Percentiles rank a stretch among this genome's conserved stretches.
phyloP scores from a whole-genome alignment of 2,329 filamentous ascomycete genomes.

The Aureobasidium melanogenum region DNA sequence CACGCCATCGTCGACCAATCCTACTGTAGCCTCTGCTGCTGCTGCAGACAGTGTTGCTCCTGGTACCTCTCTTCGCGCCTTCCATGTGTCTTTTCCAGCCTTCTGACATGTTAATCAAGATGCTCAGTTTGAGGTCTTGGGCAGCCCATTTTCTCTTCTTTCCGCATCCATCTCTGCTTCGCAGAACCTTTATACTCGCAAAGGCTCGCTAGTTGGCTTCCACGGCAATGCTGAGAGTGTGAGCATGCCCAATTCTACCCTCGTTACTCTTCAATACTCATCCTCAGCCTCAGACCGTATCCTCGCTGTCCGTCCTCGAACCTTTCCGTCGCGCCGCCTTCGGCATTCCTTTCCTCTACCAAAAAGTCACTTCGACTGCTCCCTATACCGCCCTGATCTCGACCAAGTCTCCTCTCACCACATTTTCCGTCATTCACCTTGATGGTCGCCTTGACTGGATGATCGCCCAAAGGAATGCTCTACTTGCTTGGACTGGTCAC shows the following conservation, averaged over 20 bases:
- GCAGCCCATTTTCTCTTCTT: slow-evolving; percentile 83
- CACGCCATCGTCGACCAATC: slow-evolving; percentile 32
- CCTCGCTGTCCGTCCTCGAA: slow-evolving; percentile 77
- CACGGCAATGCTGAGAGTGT: slow-evolving; percentile 89
- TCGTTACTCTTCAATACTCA: background rate
- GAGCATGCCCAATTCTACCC: background rate
- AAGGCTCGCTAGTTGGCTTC: slow-evolving; percentile 82
- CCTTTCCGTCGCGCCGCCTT: slow-evolving; percentile 71
- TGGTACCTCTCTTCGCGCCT: background rate
- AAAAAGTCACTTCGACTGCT: slow-evolving; percentile 75
- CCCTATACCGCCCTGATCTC: slow-evolving; percentile 83
- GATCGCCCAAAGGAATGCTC: slow-evolving; percentile 73
- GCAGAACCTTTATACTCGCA: slow-evolving; percentile 83
- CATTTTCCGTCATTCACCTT: slow-evolving; percentile 78
- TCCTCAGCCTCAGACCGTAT: slow-evolving; percentile 56
- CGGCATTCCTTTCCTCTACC: slow-evolving; percentile 91
- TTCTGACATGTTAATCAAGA: slow-evolving; percentile 44
- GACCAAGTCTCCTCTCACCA: slow-evolving; percentile 76
- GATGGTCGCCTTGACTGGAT: slow-evolving; percentile 96
- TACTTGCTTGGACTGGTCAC: slow-evolving; percentile 95
- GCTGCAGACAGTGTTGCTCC: slow-evolving; percentile 8
- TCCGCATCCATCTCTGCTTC: slow-evolving; percentile 90
- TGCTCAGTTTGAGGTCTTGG: slow-evolving; percentile 88
- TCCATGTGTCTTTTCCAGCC: no score
- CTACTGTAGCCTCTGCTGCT: slow-evolving; percentile 18